Evolutionary conservation across 2,329 filamentous ascomycete species (phyloP).

Genomic region (Beauveria pseudobassiana): DNA sequence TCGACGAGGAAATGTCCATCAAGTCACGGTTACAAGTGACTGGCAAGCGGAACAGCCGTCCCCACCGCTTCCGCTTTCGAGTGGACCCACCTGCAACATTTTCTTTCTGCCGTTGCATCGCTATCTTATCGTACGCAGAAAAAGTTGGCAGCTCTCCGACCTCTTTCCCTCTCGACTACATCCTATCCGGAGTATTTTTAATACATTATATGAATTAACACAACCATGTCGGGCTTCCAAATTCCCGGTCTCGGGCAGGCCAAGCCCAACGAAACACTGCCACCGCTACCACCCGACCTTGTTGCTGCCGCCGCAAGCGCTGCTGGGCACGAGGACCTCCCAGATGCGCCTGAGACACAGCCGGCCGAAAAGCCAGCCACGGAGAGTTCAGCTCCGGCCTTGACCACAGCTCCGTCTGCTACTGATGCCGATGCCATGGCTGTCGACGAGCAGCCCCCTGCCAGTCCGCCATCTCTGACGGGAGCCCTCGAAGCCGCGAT

Average conservation of each 20-base stretch:
- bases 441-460: conserved; percentile 24
- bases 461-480: conserved; percentile 31
- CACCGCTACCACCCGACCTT: conserved; percentile 28
- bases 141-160: not conserved
- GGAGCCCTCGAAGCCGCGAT: conserved; percentile 37
- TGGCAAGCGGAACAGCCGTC: not conserved
- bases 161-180: not conserved
- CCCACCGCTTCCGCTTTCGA: conserved; percentile 6
- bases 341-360: conserved; percentile 15
- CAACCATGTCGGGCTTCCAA: conserved; percentile 33
- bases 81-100: not conserved
- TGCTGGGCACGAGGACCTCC: conserved; percentile 16
- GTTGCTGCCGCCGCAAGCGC: conserved; percentile 23
- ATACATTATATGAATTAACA: not conserved
- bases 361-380: not conserved
- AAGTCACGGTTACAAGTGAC: too few relatives aligned
- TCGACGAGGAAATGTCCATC: too few relatives aligned
- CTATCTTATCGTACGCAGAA: conserved; percentile 4
- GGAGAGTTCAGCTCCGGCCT: not conserved
- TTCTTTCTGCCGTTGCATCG: conserved; percentile 8
- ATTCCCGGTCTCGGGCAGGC: conserved; percentile 37
- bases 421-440: conserved; percentile 27
- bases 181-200: not conserved
- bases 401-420: not conserved
- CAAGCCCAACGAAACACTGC: conserved; percentile 34